phyloP scores from a whole-genome alignment of 345 rosid genomes.

The Excoecaria agallocha region DNA sequence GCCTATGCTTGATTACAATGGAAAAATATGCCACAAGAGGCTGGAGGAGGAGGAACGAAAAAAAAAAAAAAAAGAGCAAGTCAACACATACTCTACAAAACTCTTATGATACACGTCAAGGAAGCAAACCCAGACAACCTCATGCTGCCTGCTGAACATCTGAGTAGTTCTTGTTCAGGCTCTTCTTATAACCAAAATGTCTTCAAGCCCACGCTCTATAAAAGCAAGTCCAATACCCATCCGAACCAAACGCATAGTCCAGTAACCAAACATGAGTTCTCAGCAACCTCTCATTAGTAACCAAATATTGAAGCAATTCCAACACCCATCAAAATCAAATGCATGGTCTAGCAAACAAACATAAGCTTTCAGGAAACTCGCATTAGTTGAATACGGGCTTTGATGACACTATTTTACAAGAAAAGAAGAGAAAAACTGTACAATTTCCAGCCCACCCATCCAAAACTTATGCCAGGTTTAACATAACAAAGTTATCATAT shows the following conservation, averaged over 20 bases:
- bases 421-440: slow-evolving; percentile 13
- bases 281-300: no score
- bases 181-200: background rate
- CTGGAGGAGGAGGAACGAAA: background rate
- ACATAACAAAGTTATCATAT: slow-evolving; percentile 11
- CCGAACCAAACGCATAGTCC: no score
- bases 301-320: background rate
- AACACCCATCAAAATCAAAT: background rate
- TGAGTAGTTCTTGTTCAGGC: background rate
- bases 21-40: slow-evolving; percentile 5
- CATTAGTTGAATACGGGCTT: background rate
- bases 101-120: background rate
- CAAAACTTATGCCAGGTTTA: slow-evolving; percentile 25
- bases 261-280: no score
- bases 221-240: no score
- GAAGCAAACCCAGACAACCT: slow-evolving; percentile 7
- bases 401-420: slow-evolving; percentile 9
- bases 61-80: background rate
- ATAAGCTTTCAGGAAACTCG: slow-evolving; percentile 12
- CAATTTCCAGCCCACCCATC: slow-evolving; percentile 30
- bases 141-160: slow-evolving; percentile 8
- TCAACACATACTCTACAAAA: slow-evolving; percentile 21
- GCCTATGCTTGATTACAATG: slow-evolving; percentile 6
- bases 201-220: no score
- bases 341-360: slow-evolving; percentile 11